Evolutionary conservation across 306 rosid genomes (phyloP).

Genomic region (Cicer bijugum): DNA sequence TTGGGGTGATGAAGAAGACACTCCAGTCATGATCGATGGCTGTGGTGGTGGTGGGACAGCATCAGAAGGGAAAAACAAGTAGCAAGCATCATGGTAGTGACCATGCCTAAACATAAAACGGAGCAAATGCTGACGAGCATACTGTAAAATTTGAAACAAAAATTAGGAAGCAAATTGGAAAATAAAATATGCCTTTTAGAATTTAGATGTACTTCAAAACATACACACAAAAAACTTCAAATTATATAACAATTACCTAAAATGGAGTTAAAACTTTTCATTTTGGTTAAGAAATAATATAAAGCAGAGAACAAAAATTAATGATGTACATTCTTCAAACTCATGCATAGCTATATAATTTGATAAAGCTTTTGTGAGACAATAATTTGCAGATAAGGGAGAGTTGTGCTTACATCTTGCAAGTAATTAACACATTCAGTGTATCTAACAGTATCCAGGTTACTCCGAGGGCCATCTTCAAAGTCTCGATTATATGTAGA

Average conservation of each 20-base stretch:
- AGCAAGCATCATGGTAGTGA: conserved; percentile 84
- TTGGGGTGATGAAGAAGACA: conserved; percentile 91
- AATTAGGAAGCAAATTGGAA: conserved; percentile 37
- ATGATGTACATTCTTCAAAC: conserved; percentile 32
- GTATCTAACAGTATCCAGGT: conserved; percentile 78
- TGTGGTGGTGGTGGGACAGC: conserved; percentile 74
- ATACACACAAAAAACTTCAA: neutral
- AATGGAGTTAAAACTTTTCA: neutral
- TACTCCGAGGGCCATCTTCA: conserved; percentile 96
- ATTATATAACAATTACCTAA: neutral
- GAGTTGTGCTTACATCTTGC: conserved; percentile 70
- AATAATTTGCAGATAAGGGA: conserved; percentile 41
- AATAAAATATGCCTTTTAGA: conserved; percentile 17
- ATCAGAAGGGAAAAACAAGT: conserved; percentile 81
- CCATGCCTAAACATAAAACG: conserved; percentile 92
- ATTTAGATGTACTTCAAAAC: neutral
- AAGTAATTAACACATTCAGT: conserved; percentile 85
- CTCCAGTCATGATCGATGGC: conserved; percentile 62
- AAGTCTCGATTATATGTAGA: conserved; percentile 64
- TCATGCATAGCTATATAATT: conserved; percentile 20
- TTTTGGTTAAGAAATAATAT: conserved; percentile 19
- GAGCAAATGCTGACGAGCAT: conserved; percentile 89
- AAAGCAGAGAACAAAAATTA: conserved; percentile 1
- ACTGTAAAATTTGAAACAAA: conserved; percentile 63
- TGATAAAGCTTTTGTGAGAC: conserved; percentile 27